These are phyloP conservation scores for Fusarium beomiforme DNA, from an alignment of 2,329 filamentous ascomycete genomes.

Conservation along the genomic window DNA sequence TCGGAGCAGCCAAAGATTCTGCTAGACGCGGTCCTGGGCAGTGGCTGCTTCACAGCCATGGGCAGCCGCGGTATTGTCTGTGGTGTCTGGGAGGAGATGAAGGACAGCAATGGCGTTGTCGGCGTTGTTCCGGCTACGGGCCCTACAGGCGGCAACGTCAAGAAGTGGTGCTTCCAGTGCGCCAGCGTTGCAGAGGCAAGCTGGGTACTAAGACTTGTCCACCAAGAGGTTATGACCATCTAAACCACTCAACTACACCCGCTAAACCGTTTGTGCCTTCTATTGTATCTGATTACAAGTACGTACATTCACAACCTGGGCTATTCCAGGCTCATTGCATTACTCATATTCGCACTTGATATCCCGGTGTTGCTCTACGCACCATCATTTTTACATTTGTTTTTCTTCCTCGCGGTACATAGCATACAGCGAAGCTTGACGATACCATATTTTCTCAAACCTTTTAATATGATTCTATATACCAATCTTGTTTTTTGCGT, in stretches of 20 bases:
- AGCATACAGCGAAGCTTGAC: constrained; percentile 13
- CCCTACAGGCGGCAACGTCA: constrained; percentile 63
- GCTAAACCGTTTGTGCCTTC: not conserved
- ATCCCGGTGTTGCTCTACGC: constrained; percentile 33
- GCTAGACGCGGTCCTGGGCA: constrained; percentile 85
- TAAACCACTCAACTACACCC: constrained; percentile 30
- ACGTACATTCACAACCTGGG: constrained; percentile 6
- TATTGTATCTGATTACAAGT: constrained; percentile 13
- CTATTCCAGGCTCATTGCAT: constrained; percentile 6
- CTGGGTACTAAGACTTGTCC: constrained; percentile 66
- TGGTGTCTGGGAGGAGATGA: constrained; percentile 84
- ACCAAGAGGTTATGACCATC: constrained; percentile 62
- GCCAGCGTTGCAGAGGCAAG: constrained; percentile 61
- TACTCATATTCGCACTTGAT: constrained; percentile 32
- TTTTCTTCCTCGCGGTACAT: constrained; percentile 13
- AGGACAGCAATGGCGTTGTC: constrained; percentile 67
- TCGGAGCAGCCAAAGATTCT: constrained; percentile 68
- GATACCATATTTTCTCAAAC: constrained; percentile 32
- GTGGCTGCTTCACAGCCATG: constrained; percentile 84
- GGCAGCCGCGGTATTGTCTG: constrained; percentile 88
- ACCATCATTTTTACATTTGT: constrained; percentile 18
- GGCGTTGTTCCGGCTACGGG: constrained; percentile 63
- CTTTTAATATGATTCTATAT: constrained; percentile 15
- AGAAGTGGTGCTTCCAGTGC: constrained; percentile 73
- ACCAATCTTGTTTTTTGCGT: constrained; percentile 29